Evolutionary conservation across 306 rosid genomes (phyloP).

Genomic region (Astragalus membranaceus): DNA sequence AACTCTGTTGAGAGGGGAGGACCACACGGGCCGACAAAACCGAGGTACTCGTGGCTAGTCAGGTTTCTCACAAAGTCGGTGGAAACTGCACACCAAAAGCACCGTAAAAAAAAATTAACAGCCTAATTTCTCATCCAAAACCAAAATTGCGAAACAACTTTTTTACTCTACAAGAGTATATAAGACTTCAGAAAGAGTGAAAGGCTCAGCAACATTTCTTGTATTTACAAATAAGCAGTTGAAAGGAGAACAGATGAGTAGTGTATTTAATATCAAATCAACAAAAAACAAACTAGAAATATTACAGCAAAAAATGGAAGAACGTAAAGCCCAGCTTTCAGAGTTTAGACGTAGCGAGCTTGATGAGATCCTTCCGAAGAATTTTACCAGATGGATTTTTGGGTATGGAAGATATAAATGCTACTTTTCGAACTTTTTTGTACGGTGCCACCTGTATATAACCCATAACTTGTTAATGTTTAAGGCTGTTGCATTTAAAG

Average conservation of each 20-base stretch:
- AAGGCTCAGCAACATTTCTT: not conserved
- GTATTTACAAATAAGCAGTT: not conserved
- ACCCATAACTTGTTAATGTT: not conserved
- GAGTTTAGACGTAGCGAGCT: constrained; percentile 72
- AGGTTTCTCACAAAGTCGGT: no score
- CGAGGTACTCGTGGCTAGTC: no score
- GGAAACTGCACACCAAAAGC: no score
- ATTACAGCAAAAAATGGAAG: not conserved
- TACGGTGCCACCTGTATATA: constrained; percentile 78
- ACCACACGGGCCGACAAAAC: no score
- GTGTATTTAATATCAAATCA: not conserved
- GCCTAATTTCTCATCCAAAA: not conserved
- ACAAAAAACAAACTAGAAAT: not conserved
- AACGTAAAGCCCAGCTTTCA: constrained; percentile 12
- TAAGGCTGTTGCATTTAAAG: not conserved
- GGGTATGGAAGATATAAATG: constrained; percentile 71
- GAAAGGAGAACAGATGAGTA: not conserved
- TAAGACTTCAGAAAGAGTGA: no score
- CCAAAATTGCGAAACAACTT: not conserved
- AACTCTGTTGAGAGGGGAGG: no score
- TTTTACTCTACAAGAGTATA: no score
- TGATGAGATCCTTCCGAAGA: constrained; percentile 88
- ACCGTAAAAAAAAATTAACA: no score
- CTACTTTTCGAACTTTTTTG: constrained; percentile 70
- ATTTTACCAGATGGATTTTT: constrained; percentile 92